Evolutionary conservation across 345 rosid species (phyloP).

Genomic region (Microcos paniculata): DNA sequence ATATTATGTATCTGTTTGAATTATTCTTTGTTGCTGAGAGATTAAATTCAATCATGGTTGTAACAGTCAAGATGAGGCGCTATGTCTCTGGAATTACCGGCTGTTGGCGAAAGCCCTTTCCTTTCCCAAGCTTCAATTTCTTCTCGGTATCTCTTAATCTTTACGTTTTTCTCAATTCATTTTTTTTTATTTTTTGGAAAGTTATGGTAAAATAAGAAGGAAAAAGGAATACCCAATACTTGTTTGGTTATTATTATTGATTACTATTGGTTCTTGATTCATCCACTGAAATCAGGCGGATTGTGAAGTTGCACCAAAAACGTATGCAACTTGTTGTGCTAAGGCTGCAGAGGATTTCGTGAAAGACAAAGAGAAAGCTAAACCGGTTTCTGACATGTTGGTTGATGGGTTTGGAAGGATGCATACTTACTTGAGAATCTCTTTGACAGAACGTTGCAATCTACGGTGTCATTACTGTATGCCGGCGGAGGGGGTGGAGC

Average conservation of each 20-base stretch:
- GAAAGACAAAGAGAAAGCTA: slow-evolving; percentile 27
- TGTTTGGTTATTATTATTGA: not conserved
- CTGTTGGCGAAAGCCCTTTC: not conserved
- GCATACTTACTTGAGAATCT: slow-evolving; percentile 87
- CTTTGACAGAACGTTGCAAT: slow-evolving; percentile 91
- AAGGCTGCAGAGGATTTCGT: slow-evolving; percentile 40
- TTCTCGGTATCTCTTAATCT: slow-evolving; percentile 9
- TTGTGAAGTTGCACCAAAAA: slow-evolving; percentile 8
- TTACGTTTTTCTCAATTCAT: not conserved
- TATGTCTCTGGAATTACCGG: not conserved
- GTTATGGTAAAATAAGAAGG: not conserved
- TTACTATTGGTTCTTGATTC: not conserved
- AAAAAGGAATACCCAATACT: not conserved
- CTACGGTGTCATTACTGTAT: slow-evolving; percentile 94
- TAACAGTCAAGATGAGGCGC: slow-evolving; percentile 3
- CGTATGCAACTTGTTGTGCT: slow-evolving; percentile 41
- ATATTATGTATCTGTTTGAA: not conserved
- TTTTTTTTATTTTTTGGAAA: not conserved
- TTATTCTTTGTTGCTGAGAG: not conserved
- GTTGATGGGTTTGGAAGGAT: slow-evolving; percentile 87
- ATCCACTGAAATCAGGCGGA: not conserved
- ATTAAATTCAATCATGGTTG: not conserved
- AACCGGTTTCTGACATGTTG: slow-evolving; percentile 69
- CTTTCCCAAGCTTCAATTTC: not conserved
- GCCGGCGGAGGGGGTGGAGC: slow-evolving; percentile 92